A percentile compares a stretch with the other conserved stretches of the same genome.
These are phyloP conservation scores for Ambrosia artemisiifolia DNA, from an alignment of 129 eudicot genomes.

Conservation along the genomic window DNA sequence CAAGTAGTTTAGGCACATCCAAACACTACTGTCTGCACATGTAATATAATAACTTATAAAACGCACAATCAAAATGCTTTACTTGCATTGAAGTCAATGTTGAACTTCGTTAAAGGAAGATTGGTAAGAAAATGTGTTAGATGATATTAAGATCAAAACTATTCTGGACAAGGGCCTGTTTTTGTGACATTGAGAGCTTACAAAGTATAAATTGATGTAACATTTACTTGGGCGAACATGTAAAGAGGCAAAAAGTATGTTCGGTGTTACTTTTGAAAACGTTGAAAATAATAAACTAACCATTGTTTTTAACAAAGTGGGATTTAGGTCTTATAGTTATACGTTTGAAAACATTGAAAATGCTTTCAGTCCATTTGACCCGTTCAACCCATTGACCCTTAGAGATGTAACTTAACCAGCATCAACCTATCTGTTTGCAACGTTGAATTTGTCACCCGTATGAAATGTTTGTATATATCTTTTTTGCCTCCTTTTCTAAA, in stretches of 20 bases:
- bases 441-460: background rate
- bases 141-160: background rate
- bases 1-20: background rate
- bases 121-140: background rate
- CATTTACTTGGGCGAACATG: background rate
- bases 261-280: background rate
- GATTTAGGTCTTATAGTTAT: background rate
- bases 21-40: background rate
- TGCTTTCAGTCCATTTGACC: background rate
- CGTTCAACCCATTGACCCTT: background rate
- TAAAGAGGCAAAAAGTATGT: slow-evolving; percentile 2
- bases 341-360: background rate
- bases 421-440: background rate
- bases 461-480: background rate
- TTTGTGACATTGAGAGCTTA: background rate
- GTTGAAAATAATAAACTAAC: too few relatives aligned
- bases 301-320: background rate
- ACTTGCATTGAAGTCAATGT: background rate
- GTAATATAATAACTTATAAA: background rate
- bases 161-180: background rate
- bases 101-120: background rate
- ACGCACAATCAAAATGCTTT: background rate
- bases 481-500: background rate
- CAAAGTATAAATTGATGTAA: background rate
- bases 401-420: background rate